These are phyloP conservation scores for Arachnomyces sp. DNA, from an alignment of 2,329 filamentous ascomycete species.

Conservation along the genomic window DNA sequence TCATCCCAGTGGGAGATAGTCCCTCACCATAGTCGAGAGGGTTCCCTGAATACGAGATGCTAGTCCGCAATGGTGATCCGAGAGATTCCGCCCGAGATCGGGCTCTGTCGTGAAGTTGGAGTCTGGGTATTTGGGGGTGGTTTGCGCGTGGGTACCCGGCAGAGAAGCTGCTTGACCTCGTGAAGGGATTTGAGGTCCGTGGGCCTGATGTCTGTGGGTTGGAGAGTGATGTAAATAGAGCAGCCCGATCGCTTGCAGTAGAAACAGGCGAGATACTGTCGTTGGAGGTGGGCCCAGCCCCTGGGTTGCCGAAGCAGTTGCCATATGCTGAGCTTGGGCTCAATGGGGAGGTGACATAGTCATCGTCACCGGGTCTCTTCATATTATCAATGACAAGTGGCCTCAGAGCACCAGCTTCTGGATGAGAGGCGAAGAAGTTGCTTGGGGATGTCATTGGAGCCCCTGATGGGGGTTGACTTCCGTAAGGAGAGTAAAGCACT, in stretches of 20 bases:
- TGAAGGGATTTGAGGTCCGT: conserved; percentile 5
- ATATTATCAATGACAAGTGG: conserved; percentile 28
- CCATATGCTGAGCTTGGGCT: conserved; percentile 28
- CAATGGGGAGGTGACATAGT: conserved; percentile 30
- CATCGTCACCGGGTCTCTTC: conserved; percentile 27
- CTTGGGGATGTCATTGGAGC: conserved; percentile 42
- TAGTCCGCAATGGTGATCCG: conserved; percentile 5
- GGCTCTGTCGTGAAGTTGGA: conserved; percentile 6
- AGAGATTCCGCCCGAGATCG: conserved; percentile 8
- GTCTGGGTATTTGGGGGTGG: conserved; percentile 6
- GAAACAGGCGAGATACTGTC: conserved; percentile 21
- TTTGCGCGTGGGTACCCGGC: conserved; percentile 4
- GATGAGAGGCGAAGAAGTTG: conserved; percentile 30
- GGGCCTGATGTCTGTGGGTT: conserved; percentile 12
- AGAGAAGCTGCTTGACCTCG: conserved; percentile 10
- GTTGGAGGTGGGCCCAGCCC: conserved; percentile 13
- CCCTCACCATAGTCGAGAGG: conserved; percentile 7
- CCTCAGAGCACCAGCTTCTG: conserved; percentile 25
- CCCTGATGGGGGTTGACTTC: conserved; percentile 35
- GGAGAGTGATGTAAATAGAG: conserved; percentile 19
- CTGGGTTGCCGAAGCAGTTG: conserved; percentile 25
- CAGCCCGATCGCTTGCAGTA: conserved; percentile 19
- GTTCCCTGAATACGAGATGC: conserved; percentile 8
- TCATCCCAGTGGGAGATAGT: conserved; percentile 4
- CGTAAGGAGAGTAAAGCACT: conserved; percentile 49